Conservation (phyloP, 495 filamentous ascomycete species). For the Barbatosphaeria neglecta region DNA sequence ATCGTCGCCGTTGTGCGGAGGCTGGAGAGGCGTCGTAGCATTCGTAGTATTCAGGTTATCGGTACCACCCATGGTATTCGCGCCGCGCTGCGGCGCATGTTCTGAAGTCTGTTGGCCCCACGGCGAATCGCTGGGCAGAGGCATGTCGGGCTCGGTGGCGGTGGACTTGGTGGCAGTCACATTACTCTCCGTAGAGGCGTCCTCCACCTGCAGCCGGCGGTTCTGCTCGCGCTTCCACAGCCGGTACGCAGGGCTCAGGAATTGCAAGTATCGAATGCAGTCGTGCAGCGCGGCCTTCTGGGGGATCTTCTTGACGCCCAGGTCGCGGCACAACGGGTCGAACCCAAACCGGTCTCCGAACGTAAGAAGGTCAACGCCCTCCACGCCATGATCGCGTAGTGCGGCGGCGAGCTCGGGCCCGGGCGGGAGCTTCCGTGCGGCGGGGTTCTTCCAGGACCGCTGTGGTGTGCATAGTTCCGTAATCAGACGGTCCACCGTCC, state of each 20-base stretch:
- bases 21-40: too few relatives aligned
- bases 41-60: too few relatives aligned
- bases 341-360: constrained; percentile 14
- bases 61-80: too few relatives aligned
- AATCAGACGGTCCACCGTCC: constrained; percentile 55
- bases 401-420: constrained; percentile 33
- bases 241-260: constrained; percentile 19
- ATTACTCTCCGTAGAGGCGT: too few relatives aligned
- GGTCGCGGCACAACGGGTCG: constrained; percentile 13
- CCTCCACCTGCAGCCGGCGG: background rate
- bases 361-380: constrained; percentile 49
- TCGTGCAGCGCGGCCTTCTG: constrained; percentile 22
- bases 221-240: constrained; percentile 11
- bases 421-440: constrained; percentile 34
- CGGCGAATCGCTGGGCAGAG: too few relatives aligned
- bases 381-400: constrained; percentile 48
- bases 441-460: constrained; percentile 28
- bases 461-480: constrained; percentile 46
- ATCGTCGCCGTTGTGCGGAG: too few relatives aligned
- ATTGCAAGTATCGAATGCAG: constrained; percentile 15
- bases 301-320: constrained; percentile 19
- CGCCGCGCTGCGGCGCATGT: too few relatives aligned
- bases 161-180: too few relatives aligned
- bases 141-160: too few relatives aligned
- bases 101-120: too few relatives aligned